Evolutionary conservation across 129 eudicot genomes (phyloP).

Genomic region (Flaveria robusta): DNA sequence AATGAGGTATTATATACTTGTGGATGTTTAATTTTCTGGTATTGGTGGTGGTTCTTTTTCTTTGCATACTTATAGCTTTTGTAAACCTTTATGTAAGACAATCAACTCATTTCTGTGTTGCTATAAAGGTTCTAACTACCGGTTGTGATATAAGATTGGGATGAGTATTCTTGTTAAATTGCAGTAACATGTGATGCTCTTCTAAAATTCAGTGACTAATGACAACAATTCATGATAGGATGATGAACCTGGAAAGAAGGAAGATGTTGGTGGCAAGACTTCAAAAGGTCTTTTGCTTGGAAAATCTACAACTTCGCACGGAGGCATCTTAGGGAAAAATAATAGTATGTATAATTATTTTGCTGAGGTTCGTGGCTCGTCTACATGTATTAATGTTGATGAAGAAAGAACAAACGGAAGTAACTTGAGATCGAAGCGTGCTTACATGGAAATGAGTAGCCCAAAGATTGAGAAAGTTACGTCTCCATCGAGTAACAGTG

Average conservation of each 20-base stretch:
- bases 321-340: constrained; percentile 45
- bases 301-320: constrained; percentile 55
- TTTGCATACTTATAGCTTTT: constrained; percentile 10
- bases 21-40: constrained; percentile 21
- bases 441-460: constrained; percentile 64
- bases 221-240: constrained; percentile 45
- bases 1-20: constrained; percentile 25
- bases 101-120: constrained; percentile 17
- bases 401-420: constrained; percentile 54
- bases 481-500: constrained; percentile 69
- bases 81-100: constrained; percentile 15
- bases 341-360: constrained; percentile 29
- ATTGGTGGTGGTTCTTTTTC: constrained; percentile 5
- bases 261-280: constrained; percentile 40
- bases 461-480: constrained; percentile 50
- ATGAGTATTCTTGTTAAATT: constrained; percentile 22
- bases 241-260: constrained; percentile 44
- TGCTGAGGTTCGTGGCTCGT: constrained; percentile 35
- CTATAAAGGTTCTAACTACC: constrained; percentile 13
- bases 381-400: constrained; percentile 41
- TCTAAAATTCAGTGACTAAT: constrained; percentile 20
- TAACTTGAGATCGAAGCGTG: constrained; percentile 58
- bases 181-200: background rate
- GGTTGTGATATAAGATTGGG: constrained; percentile 7
- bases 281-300: constrained; percentile 49